phyloP scores from a whole-genome alignment of 139 green algal genomes.

The Coelastrella sp. region DNA sequence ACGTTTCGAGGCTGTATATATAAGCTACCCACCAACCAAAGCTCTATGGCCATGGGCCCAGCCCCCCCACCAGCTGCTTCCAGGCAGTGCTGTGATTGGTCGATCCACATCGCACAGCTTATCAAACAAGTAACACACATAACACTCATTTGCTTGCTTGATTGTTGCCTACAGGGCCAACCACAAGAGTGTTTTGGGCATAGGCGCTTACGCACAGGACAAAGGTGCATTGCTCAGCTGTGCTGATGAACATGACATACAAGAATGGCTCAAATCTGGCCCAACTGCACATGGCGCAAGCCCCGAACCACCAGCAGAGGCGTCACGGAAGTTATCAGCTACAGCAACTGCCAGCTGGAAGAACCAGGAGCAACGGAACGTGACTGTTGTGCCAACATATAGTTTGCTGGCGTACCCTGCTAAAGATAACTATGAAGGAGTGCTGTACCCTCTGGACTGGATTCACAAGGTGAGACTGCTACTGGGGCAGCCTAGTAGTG shows the following conservation, averaged over 20 bases:
- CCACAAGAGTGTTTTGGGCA: conserved; percentile 85
- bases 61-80: too few relatives aligned
- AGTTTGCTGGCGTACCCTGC: conserved; percentile 78
- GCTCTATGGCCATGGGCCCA: too few relatives aligned
- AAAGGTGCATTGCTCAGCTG: conserved; percentile 44
- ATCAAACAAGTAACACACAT: too few relatives aligned
- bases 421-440: conserved; percentile 77
- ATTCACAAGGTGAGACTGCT: conserved; percentile 41
- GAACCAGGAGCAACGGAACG: background rate
- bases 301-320: too few relatives aligned
- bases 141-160: too few relatives aligned
- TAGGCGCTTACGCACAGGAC: conserved; percentile 74
- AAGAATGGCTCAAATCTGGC: conserved; percentile 49
- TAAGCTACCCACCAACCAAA: too few relatives aligned
- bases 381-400: conserved; percentile 39
- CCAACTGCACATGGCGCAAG: too few relatives aligned
- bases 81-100: too few relatives aligned
- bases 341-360: background rate
- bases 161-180: conserved; percentile 54
- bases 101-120: too few relatives aligned
- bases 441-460: conserved; percentile 75
- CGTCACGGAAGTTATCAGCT: background rate
- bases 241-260: conserved; percentile 46
- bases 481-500: background rate
- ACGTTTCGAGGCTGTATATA: too few relatives aligned